phyloP scores from a whole-genome alignment of 1,139 yeast genomes.

The Candida anutae region DNA sequence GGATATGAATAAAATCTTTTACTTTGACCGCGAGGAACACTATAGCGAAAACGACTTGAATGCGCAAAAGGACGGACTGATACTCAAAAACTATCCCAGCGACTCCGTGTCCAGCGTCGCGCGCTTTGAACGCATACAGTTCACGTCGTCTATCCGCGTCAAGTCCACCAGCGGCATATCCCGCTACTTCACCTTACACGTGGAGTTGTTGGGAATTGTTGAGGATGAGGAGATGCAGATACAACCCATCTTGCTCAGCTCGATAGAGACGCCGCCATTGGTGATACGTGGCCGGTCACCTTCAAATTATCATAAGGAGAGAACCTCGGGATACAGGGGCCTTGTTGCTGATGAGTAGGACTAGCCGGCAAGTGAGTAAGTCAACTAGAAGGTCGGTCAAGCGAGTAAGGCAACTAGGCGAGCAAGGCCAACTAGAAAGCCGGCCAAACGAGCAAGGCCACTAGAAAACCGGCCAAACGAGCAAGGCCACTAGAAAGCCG shows the following conservation, averaged over 20 bases:
- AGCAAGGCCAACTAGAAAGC: no score
- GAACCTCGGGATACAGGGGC: slow-evolving; percentile 31
- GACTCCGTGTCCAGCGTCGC: slow-evolving; percentile 54
- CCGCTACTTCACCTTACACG: slow-evolving; percentile 46
- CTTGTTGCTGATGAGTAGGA: no score
- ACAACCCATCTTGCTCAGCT: slow-evolving; percentile 32
- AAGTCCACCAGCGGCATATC: slow-evolving; percentile 39
- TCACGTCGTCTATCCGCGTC: slow-evolving; percentile 52
- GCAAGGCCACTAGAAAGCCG: no score
- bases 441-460: no score
- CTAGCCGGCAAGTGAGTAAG: no score
- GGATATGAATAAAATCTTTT: slow-evolving; percentile 43
- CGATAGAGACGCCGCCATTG: slow-evolving; percentile 53
- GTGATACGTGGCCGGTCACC: slow-evolving; percentile 66
- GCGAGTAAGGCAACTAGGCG: no score
- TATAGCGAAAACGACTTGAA: slow-evolving; percentile 25
- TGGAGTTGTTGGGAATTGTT: slow-evolving; percentile 45
- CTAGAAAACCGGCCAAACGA: no score
- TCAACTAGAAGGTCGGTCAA: no score
- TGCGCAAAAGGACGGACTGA: slow-evolving; percentile 23
- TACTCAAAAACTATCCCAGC: slow-evolving; percentile 38
- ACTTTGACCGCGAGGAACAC: slow-evolving; percentile 36
- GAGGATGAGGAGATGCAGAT: slow-evolving; percentile 34
- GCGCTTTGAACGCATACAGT: slow-evolving; percentile 61
- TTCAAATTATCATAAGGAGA: slow-evolving; percentile 46